These are phyloP conservation scores for Colletotrichum graminicola DNA, from an alignment of 2,329 filamentous ascomycete genomes.

Conservation along the genomic window DNA sequence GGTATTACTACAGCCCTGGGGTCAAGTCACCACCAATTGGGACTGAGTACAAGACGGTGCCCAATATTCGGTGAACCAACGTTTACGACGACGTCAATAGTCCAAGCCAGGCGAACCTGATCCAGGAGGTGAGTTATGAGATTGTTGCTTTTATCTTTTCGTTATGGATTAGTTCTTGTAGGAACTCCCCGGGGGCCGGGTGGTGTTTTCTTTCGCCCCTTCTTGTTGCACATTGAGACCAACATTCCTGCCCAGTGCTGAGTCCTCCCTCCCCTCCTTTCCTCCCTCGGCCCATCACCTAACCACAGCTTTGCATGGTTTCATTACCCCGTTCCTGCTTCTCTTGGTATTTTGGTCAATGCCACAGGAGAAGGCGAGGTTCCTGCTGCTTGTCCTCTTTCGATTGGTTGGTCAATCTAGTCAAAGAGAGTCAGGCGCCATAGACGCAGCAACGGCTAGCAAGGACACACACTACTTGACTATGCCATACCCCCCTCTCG, in stretches of 20 bases:
- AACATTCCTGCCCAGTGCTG: conserved; percentile 3
- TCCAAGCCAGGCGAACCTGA: not conserved
- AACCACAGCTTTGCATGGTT: not conserved
- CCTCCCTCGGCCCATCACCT: conserved; percentile 14
- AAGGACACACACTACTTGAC: conserved; percentile 12
- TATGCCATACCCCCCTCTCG: conserved; percentile 8
- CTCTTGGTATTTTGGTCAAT: conserved; percentile 40
- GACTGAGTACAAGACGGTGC: not conserved
- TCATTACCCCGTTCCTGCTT: conserved; percentile 41
- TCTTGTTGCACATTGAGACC: conserved; percentile 12
- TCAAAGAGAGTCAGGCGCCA: conserved; percentile 42
- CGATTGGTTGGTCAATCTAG: conserved; percentile 28
- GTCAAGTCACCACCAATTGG: not conserved
- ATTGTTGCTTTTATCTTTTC: not conserved
- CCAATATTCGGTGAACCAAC: not conserved
- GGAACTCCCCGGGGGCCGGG: not conserved
- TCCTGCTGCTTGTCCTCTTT: not conserved
- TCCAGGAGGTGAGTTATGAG: conserved; percentile 6
- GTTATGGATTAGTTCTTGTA: not conserved
- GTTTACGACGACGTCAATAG: conserved; percentile 15
- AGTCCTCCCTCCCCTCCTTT: conserved; percentile 14
- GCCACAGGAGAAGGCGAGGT: not conserved
- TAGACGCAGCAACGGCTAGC: conserved; percentile 33
- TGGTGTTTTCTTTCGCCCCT: conserved; percentile 2
- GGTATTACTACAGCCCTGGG: not conserved